Evolutionary conservation across 2,329 filamentous ascomycete genomes (phyloP), one percentile per base, ranked within the genome.

Genomic region (Bipolaris oryzae): DNA sequence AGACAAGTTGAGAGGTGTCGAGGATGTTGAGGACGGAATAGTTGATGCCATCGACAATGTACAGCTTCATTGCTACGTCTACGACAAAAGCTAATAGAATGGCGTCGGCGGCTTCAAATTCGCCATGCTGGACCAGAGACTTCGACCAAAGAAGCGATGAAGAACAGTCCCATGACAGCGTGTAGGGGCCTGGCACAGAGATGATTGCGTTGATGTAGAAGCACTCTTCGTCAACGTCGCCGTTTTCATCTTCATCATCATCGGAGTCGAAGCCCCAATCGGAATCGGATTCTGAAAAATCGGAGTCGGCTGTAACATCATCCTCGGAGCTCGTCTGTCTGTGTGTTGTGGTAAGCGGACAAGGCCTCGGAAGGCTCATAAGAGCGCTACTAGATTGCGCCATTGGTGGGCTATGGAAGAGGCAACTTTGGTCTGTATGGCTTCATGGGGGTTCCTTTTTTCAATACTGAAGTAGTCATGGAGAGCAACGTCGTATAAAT

Each of bases 51-150:
- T n/a, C 28, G 35, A 33, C 20, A 16, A 55, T 47, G 15, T 52
- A 55, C 10, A 52, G 23, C 20, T 39, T 55, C 48, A 52, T 55
- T 15, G 25, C 42, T 41, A 43, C 38, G 16, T 52, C 53, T 34
- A 52, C 34, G 13, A 25, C 35, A 15, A 55, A 55, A 33, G 53
- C 41, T 20, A 55, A 21, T n/a, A 52, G 48, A 16, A 16, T 28
- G 21, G 35, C 18, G 31, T 42, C 48, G 15, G 34, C 7, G 11
- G 23, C 18, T 3, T 20, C 18, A 6, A 52, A 52, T 3, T 25
- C 13, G n/a, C 28, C n/a, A 20, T 16, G 20, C n/a, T 34, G 6
- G n/a, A 52, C 23, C 42, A 42, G 16, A 9, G 16, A 7, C 10
- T 7, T 28, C 6, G 48, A 46, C 53, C 16, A 52, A 7, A 21